A percentile compares a stretch with the other conserved stretches of the same genome.
phyloP scores from a whole-genome alignment of 1,284 basidiomycete species.

The Thelephora terrestris region DNA sequence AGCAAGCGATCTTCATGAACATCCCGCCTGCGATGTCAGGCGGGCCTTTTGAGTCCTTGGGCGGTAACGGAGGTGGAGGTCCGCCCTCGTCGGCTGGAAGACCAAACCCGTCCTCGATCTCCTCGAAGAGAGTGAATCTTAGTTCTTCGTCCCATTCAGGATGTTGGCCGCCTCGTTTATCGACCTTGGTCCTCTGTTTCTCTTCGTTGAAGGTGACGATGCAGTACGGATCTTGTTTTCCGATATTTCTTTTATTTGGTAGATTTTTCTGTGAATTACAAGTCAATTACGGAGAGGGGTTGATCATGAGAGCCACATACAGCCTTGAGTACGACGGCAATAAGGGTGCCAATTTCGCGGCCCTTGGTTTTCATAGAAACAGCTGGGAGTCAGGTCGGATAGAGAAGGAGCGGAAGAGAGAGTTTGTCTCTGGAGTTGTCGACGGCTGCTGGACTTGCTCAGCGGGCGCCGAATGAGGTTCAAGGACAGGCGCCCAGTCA shows the following conservation, averaged over 20 bases:
- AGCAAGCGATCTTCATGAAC: conserved; percentile 78
- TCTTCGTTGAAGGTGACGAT: conserved; percentile 70
- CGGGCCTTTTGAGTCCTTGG: conserved; percentile 34
- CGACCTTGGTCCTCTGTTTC: conserved; percentile 79
- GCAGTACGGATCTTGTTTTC: conserved; percentile 98
- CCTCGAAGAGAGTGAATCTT: conserved; percentile 85
- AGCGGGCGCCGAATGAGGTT: too few species aligned
- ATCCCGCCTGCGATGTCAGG: conserved; percentile 67
- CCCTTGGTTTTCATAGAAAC: conserved; percentile 41
- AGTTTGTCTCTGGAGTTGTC: too few species aligned
- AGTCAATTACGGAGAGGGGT: conserved; percentile 6
- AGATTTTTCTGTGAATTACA: conserved; percentile 62
- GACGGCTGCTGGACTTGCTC: too few species aligned
- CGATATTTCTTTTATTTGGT: conserved; percentile 89
- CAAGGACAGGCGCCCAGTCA: too few species aligned
- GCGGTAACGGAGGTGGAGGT: conserved; percentile 54
- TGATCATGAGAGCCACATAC: conserved; percentile 43
- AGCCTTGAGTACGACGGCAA: conserved; percentile 91
- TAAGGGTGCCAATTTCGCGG: conserved; percentile 85
- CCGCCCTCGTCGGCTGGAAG: conserved; percentile 38
- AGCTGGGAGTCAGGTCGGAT: too few species aligned
- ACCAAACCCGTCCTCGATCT: conserved; percentile 55
- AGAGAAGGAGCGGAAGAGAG: too few species aligned
- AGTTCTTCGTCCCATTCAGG: conserved; percentile 99
- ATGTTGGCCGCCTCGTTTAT: conserved; percentile 95